A percentile compares a stretch with the other conserved stretches of the same genome.
Conservation (phyloP, 495 filamentous ascomycete species). For the Penicillium paradoxum region DNA sequence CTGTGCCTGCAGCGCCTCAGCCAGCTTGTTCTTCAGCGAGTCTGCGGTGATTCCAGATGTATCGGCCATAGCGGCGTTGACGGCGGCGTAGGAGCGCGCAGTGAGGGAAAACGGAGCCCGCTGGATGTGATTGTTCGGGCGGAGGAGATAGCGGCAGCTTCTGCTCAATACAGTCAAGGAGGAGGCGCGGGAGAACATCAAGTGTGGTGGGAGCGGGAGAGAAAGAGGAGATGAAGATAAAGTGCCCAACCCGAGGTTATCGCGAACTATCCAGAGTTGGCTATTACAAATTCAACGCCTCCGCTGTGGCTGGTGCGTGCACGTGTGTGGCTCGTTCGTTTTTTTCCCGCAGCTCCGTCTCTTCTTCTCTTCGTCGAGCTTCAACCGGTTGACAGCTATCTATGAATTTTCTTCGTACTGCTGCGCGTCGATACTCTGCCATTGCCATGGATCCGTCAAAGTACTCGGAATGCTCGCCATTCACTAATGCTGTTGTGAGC, state of each 20-base stretch:
- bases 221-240: background rate
- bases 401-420: conserved; percentile 23
- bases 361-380: background rate
- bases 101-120: conserved; percentile 36
- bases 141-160: conserved; percentile 43
- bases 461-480: conserved; percentile 48
- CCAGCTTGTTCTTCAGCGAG: conserved; percentile 62
- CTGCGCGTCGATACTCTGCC: conserved; percentile 25
- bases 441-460: conserved; percentile 25
- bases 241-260: conserved; percentile 4
- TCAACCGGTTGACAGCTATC: background rate
- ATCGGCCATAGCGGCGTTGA: conserved; percentile 44
- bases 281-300: conserved; percentile 10
- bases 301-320: conserved; percentile 7
- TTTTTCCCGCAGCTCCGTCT: background rate
- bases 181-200: conserved; percentile 43
- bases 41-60: conserved; percentile 63
- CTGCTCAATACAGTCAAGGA: conserved; percentile 36
- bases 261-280: background rate
- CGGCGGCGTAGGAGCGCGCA: conserved; percentile 35
- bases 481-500: conserved; percentile 72
- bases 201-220: conserved; percentile 14
- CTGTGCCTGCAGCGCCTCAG: conserved; percentile 66
- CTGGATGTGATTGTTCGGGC: conserved; percentile 19
- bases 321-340: conserved; percentile 5